Conservation (phyloP, 306 rosid genomes). For the Trichosanthes truncata region DNA sequence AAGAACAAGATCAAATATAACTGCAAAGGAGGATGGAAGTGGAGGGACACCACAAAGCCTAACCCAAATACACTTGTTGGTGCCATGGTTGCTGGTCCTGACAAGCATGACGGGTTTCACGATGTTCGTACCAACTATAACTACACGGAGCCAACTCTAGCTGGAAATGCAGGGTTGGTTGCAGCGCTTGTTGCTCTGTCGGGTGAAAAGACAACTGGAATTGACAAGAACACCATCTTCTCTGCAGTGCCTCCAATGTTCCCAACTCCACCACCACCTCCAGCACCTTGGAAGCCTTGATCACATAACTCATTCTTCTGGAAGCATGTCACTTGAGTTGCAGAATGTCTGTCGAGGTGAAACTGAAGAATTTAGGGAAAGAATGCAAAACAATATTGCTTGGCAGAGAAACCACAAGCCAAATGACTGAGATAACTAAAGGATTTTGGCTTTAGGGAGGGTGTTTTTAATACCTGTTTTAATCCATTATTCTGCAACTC, state of each 20-base stretch:
- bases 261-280: constrained; percentile 99
- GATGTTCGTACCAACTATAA: constrained; percentile 84
- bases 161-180: constrained; percentile 93
- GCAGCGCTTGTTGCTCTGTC: constrained; percentile 89
- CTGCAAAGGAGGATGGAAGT: constrained; percentile 97
- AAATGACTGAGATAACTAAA: constrained; percentile 5
- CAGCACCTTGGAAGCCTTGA: constrained; percentile 97
- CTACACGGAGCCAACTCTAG: constrained; percentile 93
- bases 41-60: constrained; percentile 72
- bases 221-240: constrained; percentile 88
- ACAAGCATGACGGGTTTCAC: constrained; percentile 78
- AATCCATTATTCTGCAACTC: constrained; percentile 6
- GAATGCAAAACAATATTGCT: neutral
- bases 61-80: constrained; percentile 80
- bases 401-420: constrained; percentile 3
- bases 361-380: neutral
- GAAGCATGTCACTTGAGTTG: neutral
- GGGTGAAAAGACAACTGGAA: constrained; percentile 49
- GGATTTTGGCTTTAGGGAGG: constrained; percentile 1
- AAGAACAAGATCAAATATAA: constrained; percentile 78
- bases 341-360: constrained; percentile 12
- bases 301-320: neutral
- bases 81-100: constrained; percentile 99
- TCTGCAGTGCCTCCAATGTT: constrained; percentile 97
- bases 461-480: constrained; percentile 6